Conservation (phyloP, 805 yeast genomes). For the Candida sakaeoensis region DNA sequence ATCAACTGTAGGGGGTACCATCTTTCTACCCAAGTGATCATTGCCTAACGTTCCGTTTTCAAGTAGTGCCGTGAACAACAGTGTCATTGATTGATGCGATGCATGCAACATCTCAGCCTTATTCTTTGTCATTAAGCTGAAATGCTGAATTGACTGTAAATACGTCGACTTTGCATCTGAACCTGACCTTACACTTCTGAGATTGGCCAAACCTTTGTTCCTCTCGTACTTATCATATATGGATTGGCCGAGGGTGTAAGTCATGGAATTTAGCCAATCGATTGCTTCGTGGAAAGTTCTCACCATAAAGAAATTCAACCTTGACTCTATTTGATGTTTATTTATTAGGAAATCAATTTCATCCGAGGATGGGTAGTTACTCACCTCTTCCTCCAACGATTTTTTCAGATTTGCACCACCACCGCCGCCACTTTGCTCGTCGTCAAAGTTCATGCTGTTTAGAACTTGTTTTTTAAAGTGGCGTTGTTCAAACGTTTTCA, state of each 20-base stretch:
- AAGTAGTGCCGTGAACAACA: constrained; percentile 24
- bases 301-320: constrained; percentile 49
- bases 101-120: constrained; percentile 44
- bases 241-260: constrained; percentile 51
- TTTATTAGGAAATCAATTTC: constrained; percentile 41
- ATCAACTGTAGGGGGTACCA: constrained; percentile 51
- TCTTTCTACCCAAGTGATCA: constrained; percentile 41
- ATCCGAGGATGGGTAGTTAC: constrained; percentile 15
- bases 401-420: constrained; percentile 2
- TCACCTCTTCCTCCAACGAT: constrained; percentile 7
- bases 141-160: constrained; percentile 49
- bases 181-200: constrained; percentile 56
- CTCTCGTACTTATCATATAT: constrained; percentile 55
- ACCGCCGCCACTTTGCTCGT: no score
- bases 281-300: constrained; percentile 44
- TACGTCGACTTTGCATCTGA: constrained; percentile 43
- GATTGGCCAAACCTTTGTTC: constrained; percentile 50
- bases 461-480: constrained; percentile 37
- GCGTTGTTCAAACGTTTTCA: constrained; percentile 45
- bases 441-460: constrained; percentile 12
- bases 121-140: constrained; percentile 53
- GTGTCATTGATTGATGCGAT: constrained; percentile 37
- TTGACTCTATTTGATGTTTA: constrained; percentile 43
- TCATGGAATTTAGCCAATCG: constrained; percentile 53
- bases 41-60: constrained; percentile 31